Evolutionary conservation across 148 eudicot genomes (phyloP).

Genomic region (Rhododendron griersonianum): DNA sequence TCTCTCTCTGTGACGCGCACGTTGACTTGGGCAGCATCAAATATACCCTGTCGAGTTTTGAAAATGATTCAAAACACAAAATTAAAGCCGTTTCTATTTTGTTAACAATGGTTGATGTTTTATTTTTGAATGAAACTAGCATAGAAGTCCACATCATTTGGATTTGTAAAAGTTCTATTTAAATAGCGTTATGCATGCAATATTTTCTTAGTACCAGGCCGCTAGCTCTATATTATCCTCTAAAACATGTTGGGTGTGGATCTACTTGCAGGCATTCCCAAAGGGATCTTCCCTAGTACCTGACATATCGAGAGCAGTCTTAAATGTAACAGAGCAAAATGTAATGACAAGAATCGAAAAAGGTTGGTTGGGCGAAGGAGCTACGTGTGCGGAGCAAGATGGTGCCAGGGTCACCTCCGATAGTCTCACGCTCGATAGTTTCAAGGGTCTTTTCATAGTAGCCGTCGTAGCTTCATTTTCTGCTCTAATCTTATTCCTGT

Average conservation of each 20-base stretch:
- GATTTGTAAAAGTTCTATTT: neutral
- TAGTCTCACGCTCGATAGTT: too few relatives aligned
- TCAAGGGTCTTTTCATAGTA: too few relatives aligned
- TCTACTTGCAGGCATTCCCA: slow-evolving; percentile 26
- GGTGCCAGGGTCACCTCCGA: too few relatives aligned
- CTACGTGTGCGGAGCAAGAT: too few relatives aligned
- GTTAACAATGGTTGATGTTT: too few relatives aligned
- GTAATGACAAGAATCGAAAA: too few relatives aligned
- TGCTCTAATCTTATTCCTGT: too few relatives aligned
- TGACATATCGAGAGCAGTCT: slow-evolving; percentile 59
- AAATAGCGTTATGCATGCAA: neutral
- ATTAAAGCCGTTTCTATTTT: neutral
- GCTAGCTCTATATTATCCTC: neutral
- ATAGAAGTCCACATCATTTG: neutral
- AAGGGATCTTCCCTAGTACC: slow-evolving; percentile 37
- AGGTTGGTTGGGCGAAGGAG: too few relatives aligned
- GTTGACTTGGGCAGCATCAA: neutral
- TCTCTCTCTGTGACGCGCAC: neutral
- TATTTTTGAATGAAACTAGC: too few relatives aligned
- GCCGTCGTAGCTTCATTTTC: too few relatives aligned
- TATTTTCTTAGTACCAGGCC: neutral
- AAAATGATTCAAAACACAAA: neutral
- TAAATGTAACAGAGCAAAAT: too few relatives aligned
- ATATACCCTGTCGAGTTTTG: neutral
- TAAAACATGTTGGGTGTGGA: neutral